A percentile compares a stretch with the other conserved stretches of the same genome.
phyloP scores from a whole-genome alignment of 306 rosid genomes.

The Cercis canadensis region DNA sequence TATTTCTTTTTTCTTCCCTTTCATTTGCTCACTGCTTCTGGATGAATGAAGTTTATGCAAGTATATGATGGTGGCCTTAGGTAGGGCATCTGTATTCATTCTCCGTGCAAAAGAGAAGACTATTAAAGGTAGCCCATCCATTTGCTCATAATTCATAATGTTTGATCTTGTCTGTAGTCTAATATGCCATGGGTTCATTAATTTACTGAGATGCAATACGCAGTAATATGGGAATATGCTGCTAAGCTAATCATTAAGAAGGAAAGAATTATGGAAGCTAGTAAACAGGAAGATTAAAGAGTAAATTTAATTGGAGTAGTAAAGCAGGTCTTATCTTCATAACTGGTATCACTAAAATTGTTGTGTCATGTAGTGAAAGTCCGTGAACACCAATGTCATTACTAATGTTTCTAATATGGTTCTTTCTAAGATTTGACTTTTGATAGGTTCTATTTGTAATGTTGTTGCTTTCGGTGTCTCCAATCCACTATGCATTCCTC shows the following conservation, averaged over 20 bases:
- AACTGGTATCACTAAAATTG: neutral
- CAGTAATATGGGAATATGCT: neutral
- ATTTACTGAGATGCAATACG: conserved; percentile 20
- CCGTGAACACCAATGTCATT: neutral
- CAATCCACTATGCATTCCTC: no score
- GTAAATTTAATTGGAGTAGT: neutral
- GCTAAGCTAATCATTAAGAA: neutral
- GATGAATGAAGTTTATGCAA: no score
- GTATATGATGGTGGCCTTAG: no score
- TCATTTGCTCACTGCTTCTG: no score
- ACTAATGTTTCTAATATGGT: no score
- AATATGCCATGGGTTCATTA: neutral
- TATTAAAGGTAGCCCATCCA: conserved; percentile 29
- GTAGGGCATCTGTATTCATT: no score
- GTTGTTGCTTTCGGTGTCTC: no score
- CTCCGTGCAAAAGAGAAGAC: no score
- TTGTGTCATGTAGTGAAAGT: conserved; percentile 13
- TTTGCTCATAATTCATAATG: neutral
- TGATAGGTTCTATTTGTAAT: no score
- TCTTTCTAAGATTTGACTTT: no score
- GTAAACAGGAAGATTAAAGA: neutral
- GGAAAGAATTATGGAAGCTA: neutral
- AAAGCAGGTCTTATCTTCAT: neutral
- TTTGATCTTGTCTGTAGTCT: neutral
- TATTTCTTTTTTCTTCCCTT: no score